Percentiles rank a stretch among this genome's conserved stretches.
Evolutionary conservation across 1,284 basidiomycete genomes (phyloP).

Genomic region (Filobasidium uniguttulatum): DNA sequence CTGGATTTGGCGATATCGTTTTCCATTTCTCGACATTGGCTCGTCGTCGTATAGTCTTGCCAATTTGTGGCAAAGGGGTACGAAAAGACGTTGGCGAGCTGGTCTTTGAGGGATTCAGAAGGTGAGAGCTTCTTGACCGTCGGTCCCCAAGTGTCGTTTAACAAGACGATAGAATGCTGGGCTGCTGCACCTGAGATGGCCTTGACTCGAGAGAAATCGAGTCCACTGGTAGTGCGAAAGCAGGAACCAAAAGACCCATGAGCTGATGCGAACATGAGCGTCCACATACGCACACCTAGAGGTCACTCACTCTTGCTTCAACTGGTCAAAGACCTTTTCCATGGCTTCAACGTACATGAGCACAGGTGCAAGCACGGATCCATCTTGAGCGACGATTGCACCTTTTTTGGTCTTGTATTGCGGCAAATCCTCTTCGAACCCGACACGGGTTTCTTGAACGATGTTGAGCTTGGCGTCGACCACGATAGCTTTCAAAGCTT

Average conservation of each 20-base stretch:
- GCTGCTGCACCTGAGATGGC: constrained; percentile 14
- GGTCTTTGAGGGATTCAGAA: not conserved
- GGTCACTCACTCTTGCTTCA: constrained; percentile 39
- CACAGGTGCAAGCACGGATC: constrained; percentile 63
- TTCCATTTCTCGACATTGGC: constrained; percentile 48
- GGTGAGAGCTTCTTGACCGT: constrained; percentile 29
- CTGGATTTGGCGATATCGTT: not conserved
- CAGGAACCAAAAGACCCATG: no score
- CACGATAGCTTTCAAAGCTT: constrained; percentile 66
- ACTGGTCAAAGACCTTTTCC: constrained; percentile 58
- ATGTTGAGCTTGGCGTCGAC: constrained; percentile 49
- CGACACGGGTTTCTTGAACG: constrained; percentile 57
- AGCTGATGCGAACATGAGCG: no score
- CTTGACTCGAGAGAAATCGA: constrained; percentile 11
- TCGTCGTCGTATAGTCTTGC: constrained; percentile 77
- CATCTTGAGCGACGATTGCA: constrained; percentile 52
- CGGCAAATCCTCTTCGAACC: constrained; percentile 68
- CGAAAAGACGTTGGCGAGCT: constrained; percentile 47
- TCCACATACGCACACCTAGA: no score
- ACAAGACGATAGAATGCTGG: constrained; percentile 14
- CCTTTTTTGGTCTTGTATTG: constrained; percentile 59
- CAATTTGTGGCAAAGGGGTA: constrained; percentile 64
- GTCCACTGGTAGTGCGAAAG: not conserved
- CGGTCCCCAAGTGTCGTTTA: constrained; percentile 3
- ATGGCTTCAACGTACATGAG: constrained; percentile 72